Evolutionary conservation across 2,329 filamentous ascomycete genomes (phyloP).

Genomic region (Beauveria brongniartii): DNA sequence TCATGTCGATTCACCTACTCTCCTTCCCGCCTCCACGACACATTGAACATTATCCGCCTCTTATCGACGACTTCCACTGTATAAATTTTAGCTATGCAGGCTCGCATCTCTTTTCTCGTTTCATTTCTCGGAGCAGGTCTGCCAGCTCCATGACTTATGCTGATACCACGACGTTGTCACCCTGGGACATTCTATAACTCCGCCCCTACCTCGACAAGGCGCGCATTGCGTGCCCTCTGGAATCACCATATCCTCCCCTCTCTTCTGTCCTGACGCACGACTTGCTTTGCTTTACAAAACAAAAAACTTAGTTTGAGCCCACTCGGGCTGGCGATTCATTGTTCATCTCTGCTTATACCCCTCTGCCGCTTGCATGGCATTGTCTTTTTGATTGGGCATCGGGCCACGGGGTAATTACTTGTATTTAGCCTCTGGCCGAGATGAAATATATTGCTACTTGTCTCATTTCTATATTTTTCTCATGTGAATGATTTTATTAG

Average conservation of each 20-base stretch:
- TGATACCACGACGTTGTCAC: slow-evolving; percentile 10
- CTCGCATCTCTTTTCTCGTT: slow-evolving; percentile 4
- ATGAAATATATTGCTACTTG: slow-evolving; percentile 9
- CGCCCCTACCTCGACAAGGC: slow-evolving; percentile 6
- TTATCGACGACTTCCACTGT: slow-evolving; percentile 8
- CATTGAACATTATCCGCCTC: slow-evolving; percentile 15
- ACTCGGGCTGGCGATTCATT: not conserved
- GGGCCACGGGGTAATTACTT: slow-evolving; percentile 8
- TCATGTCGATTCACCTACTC: slow-evolving; percentile 12
- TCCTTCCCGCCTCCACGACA: slow-evolving; percentile 15
- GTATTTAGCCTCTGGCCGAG: slow-evolving; percentile 11
- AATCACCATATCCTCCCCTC: slow-evolving; percentile 5
- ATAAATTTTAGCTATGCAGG: slow-evolving; percentile 9
- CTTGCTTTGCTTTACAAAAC: slow-evolving; percentile 9
- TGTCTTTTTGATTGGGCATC: slow-evolving; percentile 7
- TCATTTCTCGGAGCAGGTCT: slow-evolving; percentile 8
- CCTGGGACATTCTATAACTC: slow-evolving; percentile 5
- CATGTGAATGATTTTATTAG: not conserved
- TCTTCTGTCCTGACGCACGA: slow-evolving; percentile 8
- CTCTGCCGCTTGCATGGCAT: slow-evolving; percentile 7
- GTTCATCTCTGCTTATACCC: slow-evolving; percentile 12
- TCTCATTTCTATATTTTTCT: not conserved
- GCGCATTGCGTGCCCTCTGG: slow-evolving; percentile 4
- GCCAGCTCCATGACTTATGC: slow-evolving; percentile 10
- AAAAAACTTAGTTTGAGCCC: slow-evolving; percentile 7